Evolutionary conservation across 169 alveolate genomes (phyloP), one percentile per base, ranked within the genome.

Genomic region (Plasmodium coatneyi): DNA sequence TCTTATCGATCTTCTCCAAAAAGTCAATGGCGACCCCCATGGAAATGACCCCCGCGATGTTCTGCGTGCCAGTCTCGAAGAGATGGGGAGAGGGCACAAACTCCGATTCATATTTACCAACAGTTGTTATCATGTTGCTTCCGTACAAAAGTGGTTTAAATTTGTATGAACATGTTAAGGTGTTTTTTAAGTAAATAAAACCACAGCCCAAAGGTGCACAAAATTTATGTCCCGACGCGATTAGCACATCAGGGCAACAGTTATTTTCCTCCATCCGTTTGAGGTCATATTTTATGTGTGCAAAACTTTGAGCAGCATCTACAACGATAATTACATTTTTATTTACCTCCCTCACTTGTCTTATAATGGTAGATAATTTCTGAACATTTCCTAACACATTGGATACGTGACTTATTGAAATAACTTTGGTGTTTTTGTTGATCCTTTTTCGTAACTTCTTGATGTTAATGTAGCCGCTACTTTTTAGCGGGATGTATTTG

Each of bases 151-250:
- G 43, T 52, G 93, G 93, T 19, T 46, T 78, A 66, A 79, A 76
- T 86, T 86, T 86, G 80, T 52, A 86, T 54, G 56, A 5, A 54
- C 66, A 30, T 34, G 93, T 76, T 54, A 86, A 34, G 10, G 52
- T 19, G 56, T 71, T 86, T 54, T 86, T 86, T 54, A 86, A 56
- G 80, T 95, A 96, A 36, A 96, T 92, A 92, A 96, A 96, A 19
- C 97, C 97, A 25, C 93, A 71, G 16, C 97, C 97, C 41, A 96
- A 92, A 39, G 97, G 96, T 0, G 96, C 97, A 79, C 96, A 96
- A 71, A 96, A 92, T 82, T 96, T 96, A 90, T 96, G 97, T 7
- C 95, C 96, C 14, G 97, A 96, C 30, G 96, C 95, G 28, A 95
- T 95, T 74, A 96, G 70, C 41, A 96, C 92, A 79, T 96, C 97